These are phyloP conservation scores for Quercus robur DNA, from an alignment of 306 rosid species.

Conservation along the genomic window DNA sequence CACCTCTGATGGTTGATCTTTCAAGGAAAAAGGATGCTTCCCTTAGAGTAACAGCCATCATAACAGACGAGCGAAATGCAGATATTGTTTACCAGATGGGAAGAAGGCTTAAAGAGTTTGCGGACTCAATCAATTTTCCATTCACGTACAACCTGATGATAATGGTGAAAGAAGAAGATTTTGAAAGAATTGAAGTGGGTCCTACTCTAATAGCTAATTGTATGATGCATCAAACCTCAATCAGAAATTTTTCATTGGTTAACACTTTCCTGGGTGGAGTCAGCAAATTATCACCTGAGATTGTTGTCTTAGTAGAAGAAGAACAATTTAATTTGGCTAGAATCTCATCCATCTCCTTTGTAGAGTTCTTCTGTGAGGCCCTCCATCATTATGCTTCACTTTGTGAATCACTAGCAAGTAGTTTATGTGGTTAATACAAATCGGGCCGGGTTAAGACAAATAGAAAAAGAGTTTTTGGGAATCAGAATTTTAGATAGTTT, in stretches of 20 bases:
- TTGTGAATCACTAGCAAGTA: conserved; percentile 43
- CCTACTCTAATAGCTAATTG: conserved; percentile 41
- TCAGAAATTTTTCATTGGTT: conserved; percentile 34
- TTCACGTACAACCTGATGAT: conserved; percentile 42
- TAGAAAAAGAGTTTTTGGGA: conserved; percentile 59
- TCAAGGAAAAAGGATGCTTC: conserved; percentile 39
- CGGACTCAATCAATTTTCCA: conserved; percentile 47
- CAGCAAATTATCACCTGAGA: conserved; percentile 48
- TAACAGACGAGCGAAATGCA: conserved; percentile 25
- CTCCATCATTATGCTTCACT: conserved; percentile 58
- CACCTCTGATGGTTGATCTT: conserved; percentile 63
- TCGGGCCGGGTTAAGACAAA: conserved; percentile 19
- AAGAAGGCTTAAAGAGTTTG: conserved; percentile 56
- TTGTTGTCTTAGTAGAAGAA: conserved; percentile 57
- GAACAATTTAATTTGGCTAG: conserved; percentile 50
- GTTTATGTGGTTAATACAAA: conserved; percentile 28
- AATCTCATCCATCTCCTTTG: conserved; percentile 53
- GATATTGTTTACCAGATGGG: conserved; percentile 46
- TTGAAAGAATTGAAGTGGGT: conserved; percentile 34
- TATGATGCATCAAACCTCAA: conserved; percentile 50
- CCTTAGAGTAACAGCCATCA: conserved; percentile 53
- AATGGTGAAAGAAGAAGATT: conserved; percentile 34
- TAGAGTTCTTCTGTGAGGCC: conserved; percentile 73
- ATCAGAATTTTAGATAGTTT: conserved; percentile 51
- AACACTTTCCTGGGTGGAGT: conserved; percentile 40